Evolutionary conservation across 1,139 yeast species (phyloP).

Genomic region (Pichia kudriavzevii): DNA sequence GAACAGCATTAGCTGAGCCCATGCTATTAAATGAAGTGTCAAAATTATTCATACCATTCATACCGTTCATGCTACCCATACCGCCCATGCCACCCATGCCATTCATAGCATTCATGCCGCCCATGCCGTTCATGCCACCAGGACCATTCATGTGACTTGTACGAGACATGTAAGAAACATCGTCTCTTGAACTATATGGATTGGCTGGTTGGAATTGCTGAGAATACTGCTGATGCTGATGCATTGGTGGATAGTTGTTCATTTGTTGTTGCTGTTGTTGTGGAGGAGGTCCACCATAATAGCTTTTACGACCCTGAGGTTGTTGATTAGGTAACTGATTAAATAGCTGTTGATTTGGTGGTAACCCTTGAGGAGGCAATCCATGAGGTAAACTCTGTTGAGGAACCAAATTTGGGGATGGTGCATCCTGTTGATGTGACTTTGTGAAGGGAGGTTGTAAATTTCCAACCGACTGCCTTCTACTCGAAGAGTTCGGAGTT

Average conservation of each 20-base stretch:
- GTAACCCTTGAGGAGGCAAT: slow-evolving; percentile 27
- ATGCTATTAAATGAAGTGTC: slow-evolving; percentile 14
- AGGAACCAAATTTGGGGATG: slow-evolving; percentile 23
- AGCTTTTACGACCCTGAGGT: slow-evolving; percentile 5
- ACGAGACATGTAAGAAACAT: slow-evolving; percentile 18
- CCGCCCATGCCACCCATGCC: not conserved
- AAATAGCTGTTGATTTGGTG: slow-evolving; percentile 23
- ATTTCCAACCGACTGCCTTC: slow-evolving; percentile 3
- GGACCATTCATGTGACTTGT: slow-evolving; percentile 7
- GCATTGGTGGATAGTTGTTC: slow-evolving; percentile 1
- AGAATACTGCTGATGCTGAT: not conserved
- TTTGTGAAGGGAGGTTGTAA: slow-evolving; percentile 12
- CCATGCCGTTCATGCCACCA: slow-evolving; percentile 2
- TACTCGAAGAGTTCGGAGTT: slow-evolving; percentile 6
- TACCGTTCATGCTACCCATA: slow-evolving; percentile 1
- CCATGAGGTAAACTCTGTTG: slow-evolving; percentile 27
- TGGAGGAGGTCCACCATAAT: slow-evolving; percentile 4
- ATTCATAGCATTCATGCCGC: slow-evolving; percentile 1
- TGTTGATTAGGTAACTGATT: slow-evolving; percentile 16
- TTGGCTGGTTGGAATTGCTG: slow-evolving; percentile 7
- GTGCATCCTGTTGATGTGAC: slow-evolving; percentile 1
- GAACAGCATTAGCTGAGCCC: slow-evolving; percentile 1
- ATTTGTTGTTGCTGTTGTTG: not conserved
- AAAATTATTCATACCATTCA: slow-evolving; percentile 2
- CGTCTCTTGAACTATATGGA: slow-evolving; percentile 18